Conservation (phyloP, 2,329 filamentous ascomycete genomes). For the Sporothrix inflata region DNA sequence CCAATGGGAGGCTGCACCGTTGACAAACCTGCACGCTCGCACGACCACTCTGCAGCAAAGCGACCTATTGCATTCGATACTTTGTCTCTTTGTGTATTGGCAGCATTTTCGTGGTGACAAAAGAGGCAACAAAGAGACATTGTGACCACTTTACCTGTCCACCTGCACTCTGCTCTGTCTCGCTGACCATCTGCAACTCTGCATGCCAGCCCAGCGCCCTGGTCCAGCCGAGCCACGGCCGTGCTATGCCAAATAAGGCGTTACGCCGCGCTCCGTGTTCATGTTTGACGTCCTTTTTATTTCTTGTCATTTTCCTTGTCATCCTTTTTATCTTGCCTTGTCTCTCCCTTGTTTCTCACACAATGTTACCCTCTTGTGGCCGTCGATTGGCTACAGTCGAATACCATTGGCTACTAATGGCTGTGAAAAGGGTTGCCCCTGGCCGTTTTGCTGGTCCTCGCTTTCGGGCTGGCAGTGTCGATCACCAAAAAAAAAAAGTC, state of each 20-base stretch:
- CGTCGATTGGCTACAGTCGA: not conserved
- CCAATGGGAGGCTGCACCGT: not conserved
- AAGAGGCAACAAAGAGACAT: not conserved
- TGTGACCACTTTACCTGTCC: not conserved
- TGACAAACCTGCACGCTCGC: not conserved
- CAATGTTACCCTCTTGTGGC: not conserved
- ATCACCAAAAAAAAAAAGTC: not conserved
- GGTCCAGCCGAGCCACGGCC: not conserved
- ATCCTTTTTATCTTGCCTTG: too few relatives aligned
- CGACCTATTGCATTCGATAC: not conserved
- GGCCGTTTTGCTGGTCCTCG: not conserved
- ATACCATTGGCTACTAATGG: not conserved
- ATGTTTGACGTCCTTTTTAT: not conserved
- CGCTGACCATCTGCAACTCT: too few relatives aligned
- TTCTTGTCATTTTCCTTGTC: not conserved
- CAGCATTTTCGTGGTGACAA: not conserved
- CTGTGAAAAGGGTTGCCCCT: not conserved
- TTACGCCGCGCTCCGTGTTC: not conserved
- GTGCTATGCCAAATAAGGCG: constrained; percentile 11
- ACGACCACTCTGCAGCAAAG: not conserved
- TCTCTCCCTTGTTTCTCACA: not conserved
- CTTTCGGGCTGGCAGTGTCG: constrained; percentile 2
- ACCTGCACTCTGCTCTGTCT: too few relatives aligned
- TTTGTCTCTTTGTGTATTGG: not conserved
- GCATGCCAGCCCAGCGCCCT: not conserved